These are phyloP conservation scores for Gynochthodes officinalis DNA, from an alignment of 257 asterid species.

Conservation along the genomic window DNA sequence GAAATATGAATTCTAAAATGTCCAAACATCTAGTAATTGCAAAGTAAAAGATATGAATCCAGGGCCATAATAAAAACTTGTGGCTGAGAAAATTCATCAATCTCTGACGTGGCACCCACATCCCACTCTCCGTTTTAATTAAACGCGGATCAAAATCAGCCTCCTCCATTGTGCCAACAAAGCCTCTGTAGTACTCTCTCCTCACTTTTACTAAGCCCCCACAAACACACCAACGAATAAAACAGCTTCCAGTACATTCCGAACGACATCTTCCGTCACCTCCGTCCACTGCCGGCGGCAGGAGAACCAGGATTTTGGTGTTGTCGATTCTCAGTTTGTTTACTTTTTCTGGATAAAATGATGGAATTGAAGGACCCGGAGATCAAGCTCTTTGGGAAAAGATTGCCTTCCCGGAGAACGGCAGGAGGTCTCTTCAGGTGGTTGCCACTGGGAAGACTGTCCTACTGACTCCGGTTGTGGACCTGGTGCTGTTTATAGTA, in stretches of 20 bases:
- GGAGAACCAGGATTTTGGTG: not conserved
- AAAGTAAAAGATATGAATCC: constrained; percentile 12
- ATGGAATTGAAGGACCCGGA: constrained; percentile 50
- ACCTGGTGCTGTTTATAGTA: constrained; percentile 13
- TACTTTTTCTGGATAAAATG: constrained; percentile 4
- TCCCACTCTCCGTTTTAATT: constrained; percentile 26
- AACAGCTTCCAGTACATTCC: too few species aligned
- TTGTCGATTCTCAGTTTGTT: not conserved
- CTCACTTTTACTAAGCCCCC: constrained; percentile 14
- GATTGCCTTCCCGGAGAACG: constrained; percentile 57
- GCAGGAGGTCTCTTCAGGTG: constrained; percentile 9
- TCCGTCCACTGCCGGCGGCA: not conserved
- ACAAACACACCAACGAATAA: not conserved
- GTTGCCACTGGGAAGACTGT: constrained; percentile 6
- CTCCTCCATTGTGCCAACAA: constrained; percentile 44
- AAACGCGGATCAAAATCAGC: constrained; percentile 41
- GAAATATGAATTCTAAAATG: constrained; percentile 1
- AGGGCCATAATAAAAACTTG: constrained; percentile 55
- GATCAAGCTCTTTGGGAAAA: constrained; percentile 68
- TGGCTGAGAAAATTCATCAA: constrained; percentile 55
- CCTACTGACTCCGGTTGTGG: constrained; percentile 26
- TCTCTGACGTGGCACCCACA: constrained; percentile 62
- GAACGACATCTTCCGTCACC: not conserved
- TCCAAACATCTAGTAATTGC: not conserved
- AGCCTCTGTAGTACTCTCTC: constrained; percentile 19